A percentile compares a stretch with the other conserved stretches of the same genome.
These are phyloP conservation scores for Dothiorella sarmentorum DNA, from an alignment of 2,329 filamentous ascomycete species.

Conservation along the genomic window DNA sequence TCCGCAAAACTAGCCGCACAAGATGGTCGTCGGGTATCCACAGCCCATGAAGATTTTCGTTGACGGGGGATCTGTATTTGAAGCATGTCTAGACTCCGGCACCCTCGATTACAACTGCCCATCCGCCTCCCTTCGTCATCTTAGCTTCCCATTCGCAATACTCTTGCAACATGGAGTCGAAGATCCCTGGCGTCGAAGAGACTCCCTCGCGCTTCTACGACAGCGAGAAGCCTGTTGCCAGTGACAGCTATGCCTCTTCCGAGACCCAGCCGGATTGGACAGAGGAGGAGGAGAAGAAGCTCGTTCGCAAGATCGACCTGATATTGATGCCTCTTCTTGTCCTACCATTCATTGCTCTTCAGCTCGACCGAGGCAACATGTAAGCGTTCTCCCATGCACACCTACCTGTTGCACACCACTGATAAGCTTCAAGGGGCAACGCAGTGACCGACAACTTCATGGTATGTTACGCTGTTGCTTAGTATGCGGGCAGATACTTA, in stretches of 20 bases:
- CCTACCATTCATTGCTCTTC: slow-evolving; percentile 33
- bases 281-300: slow-evolving; percentile 27
- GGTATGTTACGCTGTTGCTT: background rate
- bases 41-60: background rate
- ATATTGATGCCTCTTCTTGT: slow-evolving; percentile 33
- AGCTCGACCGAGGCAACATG: slow-evolving; percentile 32
- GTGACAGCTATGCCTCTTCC: background rate
- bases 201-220: background rate
- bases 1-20: background rate
- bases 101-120: background rate
- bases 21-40: background rate
- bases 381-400: background rate
- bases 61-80: background rate
- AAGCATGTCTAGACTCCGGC: background rate
- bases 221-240: background rate
- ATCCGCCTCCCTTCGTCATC: background rate
- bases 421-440: slow-evolving; percentile 8
- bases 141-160: background rate
- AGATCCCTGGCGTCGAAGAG: background rate
- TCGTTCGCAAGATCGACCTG: slow-evolving; percentile 31
- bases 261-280: slow-evolving; percentile 21
- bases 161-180: slow-evolving; percentile 4
- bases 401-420: background rate
- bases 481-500: background rate
- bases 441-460: slow-evolving; percentile 32